Conservation (phyloP, 345 rosid species). For the Lumnitzera racemosa region DNA sequence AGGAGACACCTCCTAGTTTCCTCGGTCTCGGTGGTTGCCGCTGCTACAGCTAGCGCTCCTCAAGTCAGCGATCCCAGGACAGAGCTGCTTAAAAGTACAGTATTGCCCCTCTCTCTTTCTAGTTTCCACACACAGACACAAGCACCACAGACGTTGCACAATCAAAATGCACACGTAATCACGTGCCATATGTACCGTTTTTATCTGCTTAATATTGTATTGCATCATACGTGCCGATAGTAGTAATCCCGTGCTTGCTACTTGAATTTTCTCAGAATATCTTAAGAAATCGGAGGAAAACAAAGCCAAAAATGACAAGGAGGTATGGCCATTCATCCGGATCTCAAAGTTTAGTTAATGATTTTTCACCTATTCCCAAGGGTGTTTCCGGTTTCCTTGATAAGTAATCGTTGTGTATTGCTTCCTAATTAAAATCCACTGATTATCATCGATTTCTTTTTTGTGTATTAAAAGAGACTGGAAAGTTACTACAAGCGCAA, state of each 20-base stretch:
- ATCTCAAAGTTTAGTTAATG: too few species aligned
- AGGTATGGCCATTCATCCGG: slow-evolving; percentile 31
- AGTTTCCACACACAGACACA: not conserved
- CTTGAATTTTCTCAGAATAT: slow-evolving; percentile 35
- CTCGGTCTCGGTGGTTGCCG: slow-evolving; percentile 30
- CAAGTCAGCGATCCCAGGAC: slow-evolving; percentile 37
- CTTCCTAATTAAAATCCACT: too few species aligned
- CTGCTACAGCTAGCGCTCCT: slow-evolving; percentile 23
- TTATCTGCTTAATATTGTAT: too few species aligned
- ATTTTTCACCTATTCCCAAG: too few species aligned
- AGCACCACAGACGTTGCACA: too few species aligned
- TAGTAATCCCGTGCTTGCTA: not conserved
- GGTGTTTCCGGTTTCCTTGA: too few species aligned
- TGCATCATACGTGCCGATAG: too few species aligned
- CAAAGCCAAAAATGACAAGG: slow-evolving; percentile 74
- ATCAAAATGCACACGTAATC: too few species aligned
- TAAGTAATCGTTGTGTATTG: too few species aligned
- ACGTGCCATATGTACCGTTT: too few species aligned
- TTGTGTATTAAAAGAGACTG: slow-evolving; percentile 35
- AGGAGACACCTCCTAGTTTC: slow-evolving; percentile 61
- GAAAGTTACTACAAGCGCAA: slow-evolving; percentile 82
- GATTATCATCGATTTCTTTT: too few species aligned
- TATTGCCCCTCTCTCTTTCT: slow-evolving; percentile 10
- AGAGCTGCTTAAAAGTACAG: slow-evolving; percentile 54
- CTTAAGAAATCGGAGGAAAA: slow-evolving; percentile 83